Evolutionary conservation across 2,329 filamentous ascomycete species (phyloP), one percentile per base, ranked within the genome.

Genomic region (Diplodia seriata): DNA sequence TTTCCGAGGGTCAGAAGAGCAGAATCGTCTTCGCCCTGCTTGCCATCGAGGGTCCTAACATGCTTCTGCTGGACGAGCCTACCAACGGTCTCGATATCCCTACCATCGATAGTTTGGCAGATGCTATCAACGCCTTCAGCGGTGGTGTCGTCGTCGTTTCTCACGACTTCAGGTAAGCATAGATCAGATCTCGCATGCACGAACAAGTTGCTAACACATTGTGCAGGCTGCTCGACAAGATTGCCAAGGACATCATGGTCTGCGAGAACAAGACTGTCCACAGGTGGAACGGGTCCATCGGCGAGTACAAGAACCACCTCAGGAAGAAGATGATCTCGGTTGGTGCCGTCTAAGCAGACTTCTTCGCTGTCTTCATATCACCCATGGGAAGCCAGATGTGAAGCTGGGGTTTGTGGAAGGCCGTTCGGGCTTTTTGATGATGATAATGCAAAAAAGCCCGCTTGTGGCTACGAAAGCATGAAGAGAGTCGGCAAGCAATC

Each of bases 51-150:
- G 85, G 89, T 33, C 95, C 95, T 74, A 99, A 99, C 87, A 99
- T 99, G 95, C 83, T 99, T 74, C 83, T 99, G 74, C 89, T 99
- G 68, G 95, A 99, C 84, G 95, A 99, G 85, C 96, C 95, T 81
- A 99, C 95, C 79, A 99, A 99, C 89, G 95, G 95, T 87, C 86
- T 99, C 71, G 95, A 99, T 86, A 99, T 99, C 72, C 94, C 95
- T 36, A 98, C 95, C 66, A 99, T 99, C 77, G 95, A 99, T 85
- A 94, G 91, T 82, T 83, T 99, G 83, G 96, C 95, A 2, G 94
- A 99, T 77, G 95, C 95, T 75, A 99, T 99, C 84, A 97, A 98
- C 78, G 91, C 93, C 69, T 99, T 92, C 81, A 94, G 89, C 72
- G 95, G 95, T 76, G 95, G 96, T 91, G 94, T 98, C 63, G 92